Base-by-base conservation (phyloP, 2,329 filamentous ascomycete genomes). In the Erysiphe neolycopersici region DNA sequence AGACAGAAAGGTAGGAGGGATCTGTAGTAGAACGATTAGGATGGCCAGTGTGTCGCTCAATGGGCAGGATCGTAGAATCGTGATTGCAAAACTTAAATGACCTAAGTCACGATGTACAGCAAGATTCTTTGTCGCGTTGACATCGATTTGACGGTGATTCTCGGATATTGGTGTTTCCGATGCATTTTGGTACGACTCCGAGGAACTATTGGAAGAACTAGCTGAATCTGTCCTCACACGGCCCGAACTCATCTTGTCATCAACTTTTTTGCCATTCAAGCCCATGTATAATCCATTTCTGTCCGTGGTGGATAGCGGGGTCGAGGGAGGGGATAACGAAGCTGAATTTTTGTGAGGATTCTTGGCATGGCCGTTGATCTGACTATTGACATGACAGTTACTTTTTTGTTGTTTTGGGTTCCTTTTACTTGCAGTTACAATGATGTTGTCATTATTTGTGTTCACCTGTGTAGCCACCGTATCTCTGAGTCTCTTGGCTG, bases 1-100 rank as follows among this genome's bases (percentile, higher is more conserved):
- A 49, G 84, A 87, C 54, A 94, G 69, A 46, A 87, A 76, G 54
- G 87, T 76, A 18, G 85, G 82, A 29, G 87, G 85, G 10, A 94
- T 73, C 58, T 92, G 85, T 61, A 94, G 79, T 51, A 95, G 72
- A 54, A 94, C 80, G 61, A 94, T 93, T 59, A 95, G 74, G 55
- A 95, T 93, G 58, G 87, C 84, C 61, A 94, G 82, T 47, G 87
- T 93, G 63, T 95, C 87, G 63, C 83, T 80, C 56, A 93, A 74
- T 44, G 87, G 87, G 54, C 85, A 87, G 43, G 84, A 83, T 54
- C 75, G 76, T 58, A 95, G 72, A 53, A 95, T 87, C 44, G 84
- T 93, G 52, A 81, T 71, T 49, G 79, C 78, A 50, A 91, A 67
- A 53, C 80, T 76, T 51, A 92, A 62, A 41, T 80, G 73, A 46